phyloP scores from a whole-genome alignment of 495 filamentous ascomycete species.

The Podospora pseudocomata region DNA sequence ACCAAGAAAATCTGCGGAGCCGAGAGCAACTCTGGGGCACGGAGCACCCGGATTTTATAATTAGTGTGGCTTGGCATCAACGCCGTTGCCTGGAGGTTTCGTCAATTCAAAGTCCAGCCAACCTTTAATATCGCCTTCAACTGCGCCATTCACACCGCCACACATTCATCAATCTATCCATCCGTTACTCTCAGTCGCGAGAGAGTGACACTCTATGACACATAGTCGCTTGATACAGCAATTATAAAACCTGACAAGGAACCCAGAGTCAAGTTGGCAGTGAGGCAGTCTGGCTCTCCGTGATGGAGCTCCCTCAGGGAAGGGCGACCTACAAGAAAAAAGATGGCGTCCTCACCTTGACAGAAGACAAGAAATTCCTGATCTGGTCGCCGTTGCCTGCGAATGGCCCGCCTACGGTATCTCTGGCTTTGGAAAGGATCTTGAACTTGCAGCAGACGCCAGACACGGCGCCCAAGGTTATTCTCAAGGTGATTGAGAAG shows the following conservation, averaged over 20 bases:
- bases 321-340: slow-evolving; percentile 91
- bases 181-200: not conserved
- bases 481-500: slow-evolving; percentile 80
- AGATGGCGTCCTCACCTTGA: slow-evolving; percentile 76
- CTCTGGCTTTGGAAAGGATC: slow-evolving; percentile 69
- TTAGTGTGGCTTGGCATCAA: not conserved
- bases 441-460: slow-evolving; percentile 94
- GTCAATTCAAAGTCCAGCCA: not conserved
- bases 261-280: not conserved
- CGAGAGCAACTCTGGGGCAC: slow-evolving; percentile 3
- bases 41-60: slow-evolving; percentile 1
- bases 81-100: not conserved
- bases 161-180: not conserved
- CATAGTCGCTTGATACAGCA: not conserved
- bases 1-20: slow-evolving; percentile 6
- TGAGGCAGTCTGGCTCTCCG: not conserved
- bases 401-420: slow-evolving; percentile 55
- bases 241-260: not conserved
- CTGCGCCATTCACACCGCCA: slow-evolving; percentile 1
- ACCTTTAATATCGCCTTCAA: not conserved
- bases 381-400: slow-evolving; percentile 71
- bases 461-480: slow-evolving; percentile 74
- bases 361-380: slow-evolving; percentile 64
- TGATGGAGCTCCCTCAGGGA: slow-evolving; percentile 53
- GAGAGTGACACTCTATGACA: too few relatives aligned